Evolutionary conservation across 306 rosid species (phyloP).

Genomic region (Mimosa pudica): DNA sequence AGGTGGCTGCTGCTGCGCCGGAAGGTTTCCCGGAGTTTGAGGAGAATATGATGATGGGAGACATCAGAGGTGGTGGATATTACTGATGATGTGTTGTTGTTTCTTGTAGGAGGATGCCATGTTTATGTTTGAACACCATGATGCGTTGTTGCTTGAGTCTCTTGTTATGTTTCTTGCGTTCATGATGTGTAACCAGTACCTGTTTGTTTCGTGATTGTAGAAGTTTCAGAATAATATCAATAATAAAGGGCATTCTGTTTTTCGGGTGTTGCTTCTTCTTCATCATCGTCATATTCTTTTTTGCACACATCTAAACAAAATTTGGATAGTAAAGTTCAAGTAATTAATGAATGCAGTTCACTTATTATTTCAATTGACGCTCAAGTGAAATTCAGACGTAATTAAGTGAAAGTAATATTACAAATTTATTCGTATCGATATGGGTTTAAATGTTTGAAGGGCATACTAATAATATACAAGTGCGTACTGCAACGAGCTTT

Average conservation of each 20-base stretch:
- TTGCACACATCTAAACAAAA: background rate
- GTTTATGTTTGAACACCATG: background rate
- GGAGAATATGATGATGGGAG: constrained; percentile 16
- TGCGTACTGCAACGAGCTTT: background rate
- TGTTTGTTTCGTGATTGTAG: background rate
- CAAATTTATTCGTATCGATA: background rate
- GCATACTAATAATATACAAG: too few species aligned
- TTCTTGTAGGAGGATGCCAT: constrained; percentile 2
- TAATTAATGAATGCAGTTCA: background rate
- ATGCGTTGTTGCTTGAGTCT: background rate
- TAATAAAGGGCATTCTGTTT: background rate
- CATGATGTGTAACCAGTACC: background rate
- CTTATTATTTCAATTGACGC: too few species aligned
- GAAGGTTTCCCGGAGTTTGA: background rate
- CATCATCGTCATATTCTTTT: background rate
- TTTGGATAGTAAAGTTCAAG: background rate
- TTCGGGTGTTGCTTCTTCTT: too few species aligned
- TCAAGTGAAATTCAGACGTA: too few species aligned
- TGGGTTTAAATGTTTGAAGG: background rate
- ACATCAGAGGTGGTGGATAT: background rate
- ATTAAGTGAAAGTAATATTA: too few species aligned
- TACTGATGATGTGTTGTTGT: constrained; percentile 10
- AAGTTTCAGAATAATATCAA: background rate
- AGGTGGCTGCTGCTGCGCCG: background rate
- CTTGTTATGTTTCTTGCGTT: background rate